A percentile compares a stretch with the other conserved stretches of the same genome.
Conservation (phyloP, 2,329 filamentous ascomycete species). For the Fusarium anguioides region DNA sequence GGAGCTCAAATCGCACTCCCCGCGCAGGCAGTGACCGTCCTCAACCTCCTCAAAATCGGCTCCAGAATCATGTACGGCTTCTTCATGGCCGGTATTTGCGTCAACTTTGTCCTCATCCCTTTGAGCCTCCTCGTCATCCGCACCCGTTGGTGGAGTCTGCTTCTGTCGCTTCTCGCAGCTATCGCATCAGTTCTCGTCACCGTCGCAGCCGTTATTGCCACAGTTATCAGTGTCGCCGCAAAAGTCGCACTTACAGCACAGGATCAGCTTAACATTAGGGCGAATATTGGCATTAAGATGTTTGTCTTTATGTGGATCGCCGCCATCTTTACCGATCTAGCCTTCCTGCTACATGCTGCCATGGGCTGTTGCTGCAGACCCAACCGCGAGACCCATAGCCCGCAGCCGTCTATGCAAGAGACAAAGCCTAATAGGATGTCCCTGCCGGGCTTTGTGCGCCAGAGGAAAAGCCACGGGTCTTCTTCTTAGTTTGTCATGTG, state of each 20-base stretch:
- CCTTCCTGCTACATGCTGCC: conserved; percentile 78
- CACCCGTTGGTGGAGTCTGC: conserved; percentile 71
- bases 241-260: conserved; percentile 78
- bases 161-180: conserved; percentile 75
- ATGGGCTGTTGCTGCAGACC: conserved; percentile 79
- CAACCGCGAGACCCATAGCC: conserved; percentile 26
- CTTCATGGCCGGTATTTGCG: conserved; percentile 77
- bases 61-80: conserved; percentile 91
- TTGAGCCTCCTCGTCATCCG: conserved; percentile 66
- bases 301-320: conserved; percentile 92
- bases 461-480: conserved; percentile 41
- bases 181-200: conserved; percentile 74
- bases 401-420: conserved; percentile 32
- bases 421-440: conserved; percentile 32
- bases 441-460: conserved; percentile 47
- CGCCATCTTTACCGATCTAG: conserved; percentile 71
- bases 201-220: conserved; percentile 79
- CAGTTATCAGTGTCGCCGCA: conserved; percentile 86
- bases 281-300: conserved; percentile 77
- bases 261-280: conserved; percentile 79
- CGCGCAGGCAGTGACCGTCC: conserved; percentile 75
- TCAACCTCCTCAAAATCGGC: conserved; percentile 77
- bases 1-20: conserved; percentile 88
- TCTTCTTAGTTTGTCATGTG: conserved; percentile 9
- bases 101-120: conserved; percentile 80